Evolutionary conservation across 1,284 basidiomycete species (phyloP), one percentile per base, ranked within the genome.

Genomic region (Tilletia caries): DNA sequence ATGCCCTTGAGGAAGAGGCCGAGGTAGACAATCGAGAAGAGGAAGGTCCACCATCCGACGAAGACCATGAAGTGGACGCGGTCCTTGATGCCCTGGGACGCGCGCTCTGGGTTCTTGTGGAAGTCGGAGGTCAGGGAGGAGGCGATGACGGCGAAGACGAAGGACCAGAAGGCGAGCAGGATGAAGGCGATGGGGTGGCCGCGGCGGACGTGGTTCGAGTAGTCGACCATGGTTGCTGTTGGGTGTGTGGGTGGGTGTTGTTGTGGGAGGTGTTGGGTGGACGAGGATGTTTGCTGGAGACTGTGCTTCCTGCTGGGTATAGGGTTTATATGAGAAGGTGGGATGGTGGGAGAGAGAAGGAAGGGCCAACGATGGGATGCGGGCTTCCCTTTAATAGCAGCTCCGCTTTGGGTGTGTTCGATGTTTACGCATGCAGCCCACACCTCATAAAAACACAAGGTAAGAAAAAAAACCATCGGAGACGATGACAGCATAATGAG

Each of bases 1-100:
- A 74, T 71, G 64, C 76, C 80, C n/a, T 72, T 70, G 8, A 83
- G 75, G 78, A 83, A 82, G 66, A 81, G 75, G 65, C 64, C 78
- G 58, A 73, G 68, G 71, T 80, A 83, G 65, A 69, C 37, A n/a
- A 75, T 67, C 46, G 72, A 70, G 67, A 80, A 73, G 58, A 81
- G 46, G 75, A 83, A 80, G 50, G 76, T 75, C 78, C 76, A 82
- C 81, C 81, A 83, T 41, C 78, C 78, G 41, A 72, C 70, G 50
- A 83, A 83, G 69, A 81, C 69, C 33, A 77, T 68, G 73, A 78
- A 82, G 37, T 77, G 76, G 41, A 80, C 76, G 29, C 60, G 67
- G 32, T 33, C 46, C 52, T 64, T 73, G 58, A 77, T 71, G 60
- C 65, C 69, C 20, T 69, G 68, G 3, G 76, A 67, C 46, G 62